Conservation (phyloP, 2,329 filamentous ascomycete genomes). For the Dendrostoma leiphaemia region DNA sequence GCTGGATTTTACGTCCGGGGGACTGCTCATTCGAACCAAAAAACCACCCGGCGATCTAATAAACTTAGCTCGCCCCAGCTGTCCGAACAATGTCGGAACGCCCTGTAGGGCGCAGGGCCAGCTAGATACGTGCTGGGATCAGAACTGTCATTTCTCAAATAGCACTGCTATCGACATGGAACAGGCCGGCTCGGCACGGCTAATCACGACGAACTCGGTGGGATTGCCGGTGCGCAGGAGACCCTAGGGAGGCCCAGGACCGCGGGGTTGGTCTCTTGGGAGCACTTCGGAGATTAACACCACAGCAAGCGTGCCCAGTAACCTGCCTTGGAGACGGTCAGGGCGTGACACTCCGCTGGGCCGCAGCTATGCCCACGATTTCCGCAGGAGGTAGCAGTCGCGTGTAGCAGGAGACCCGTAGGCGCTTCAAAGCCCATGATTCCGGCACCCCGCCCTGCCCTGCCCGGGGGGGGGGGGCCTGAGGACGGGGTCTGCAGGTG, state of each 20-base stretch:
- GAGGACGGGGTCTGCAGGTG: too few relatives aligned
- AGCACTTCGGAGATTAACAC: neutral
- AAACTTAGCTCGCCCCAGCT: neutral
- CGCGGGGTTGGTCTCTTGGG: neutral
- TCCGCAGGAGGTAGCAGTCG: neutral
- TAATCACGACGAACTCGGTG: neutral
- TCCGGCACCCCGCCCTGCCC: neutral
- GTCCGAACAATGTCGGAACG: neutral
- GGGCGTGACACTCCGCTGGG: neutral
- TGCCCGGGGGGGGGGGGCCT: neutral
- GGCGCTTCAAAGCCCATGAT: neutral
- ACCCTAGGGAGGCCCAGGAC: neutral
- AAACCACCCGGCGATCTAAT: neutral
- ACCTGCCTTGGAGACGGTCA: too few relatives aligned
- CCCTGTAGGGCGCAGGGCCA: neutral
- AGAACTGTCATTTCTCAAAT: neutral
- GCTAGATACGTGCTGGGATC: neutral
- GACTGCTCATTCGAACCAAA: too few relatives aligned
- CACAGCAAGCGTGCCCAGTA: too few relatives aligned
- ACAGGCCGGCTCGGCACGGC: neutral
- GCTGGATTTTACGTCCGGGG: too few relatives aligned
- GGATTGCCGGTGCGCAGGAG: neutral
- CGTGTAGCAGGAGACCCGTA: neutral
- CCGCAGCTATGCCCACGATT: neutral
- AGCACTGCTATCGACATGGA: too few relatives aligned